phyloP scores from a whole-genome alignment of 225 moss, liverwort and hornwort genomes.

The Thuidium tamariscinum region DNA sequence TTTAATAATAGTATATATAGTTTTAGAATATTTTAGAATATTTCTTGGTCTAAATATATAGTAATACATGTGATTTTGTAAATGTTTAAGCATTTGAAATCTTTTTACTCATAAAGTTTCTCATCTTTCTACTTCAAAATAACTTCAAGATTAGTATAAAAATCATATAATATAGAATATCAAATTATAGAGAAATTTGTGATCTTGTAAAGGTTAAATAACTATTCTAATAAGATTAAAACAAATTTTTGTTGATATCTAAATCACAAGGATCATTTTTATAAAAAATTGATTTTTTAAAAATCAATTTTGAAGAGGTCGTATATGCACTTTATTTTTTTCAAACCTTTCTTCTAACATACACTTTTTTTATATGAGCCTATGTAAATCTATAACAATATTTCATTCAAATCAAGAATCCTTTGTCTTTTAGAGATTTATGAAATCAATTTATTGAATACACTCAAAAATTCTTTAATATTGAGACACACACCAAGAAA shows the following conservation, averaged over 20 bases:
- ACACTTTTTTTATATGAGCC: rapidly evolving
- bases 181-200: no score
- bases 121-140: not conserved
- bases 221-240: not conserved
- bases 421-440: not conserved
- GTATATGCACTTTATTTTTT: not conserved
- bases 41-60: not conserved
- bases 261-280: not conserved
- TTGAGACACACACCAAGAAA: not conserved
- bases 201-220: not conserved
- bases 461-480: not conserved
- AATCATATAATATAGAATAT: not conserved
- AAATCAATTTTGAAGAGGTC: not conserved
- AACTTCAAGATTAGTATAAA: not conserved
- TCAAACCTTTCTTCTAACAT: not conserved
- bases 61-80: not conserved
- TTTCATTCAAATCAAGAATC: not conserved
- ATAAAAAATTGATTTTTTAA: not conserved
- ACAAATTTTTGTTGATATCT: not conserved
- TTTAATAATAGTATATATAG: no score
- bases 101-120: not conserved
- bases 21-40: not conserved
- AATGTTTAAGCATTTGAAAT: not conserved
- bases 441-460: not conserved
- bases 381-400: no score